Evolutionary conservation across 2,329 filamentous ascomycete species (phyloP), one percentile per base, ranked within the genome.

Genomic region (Fusarium buharicum): DNA sequence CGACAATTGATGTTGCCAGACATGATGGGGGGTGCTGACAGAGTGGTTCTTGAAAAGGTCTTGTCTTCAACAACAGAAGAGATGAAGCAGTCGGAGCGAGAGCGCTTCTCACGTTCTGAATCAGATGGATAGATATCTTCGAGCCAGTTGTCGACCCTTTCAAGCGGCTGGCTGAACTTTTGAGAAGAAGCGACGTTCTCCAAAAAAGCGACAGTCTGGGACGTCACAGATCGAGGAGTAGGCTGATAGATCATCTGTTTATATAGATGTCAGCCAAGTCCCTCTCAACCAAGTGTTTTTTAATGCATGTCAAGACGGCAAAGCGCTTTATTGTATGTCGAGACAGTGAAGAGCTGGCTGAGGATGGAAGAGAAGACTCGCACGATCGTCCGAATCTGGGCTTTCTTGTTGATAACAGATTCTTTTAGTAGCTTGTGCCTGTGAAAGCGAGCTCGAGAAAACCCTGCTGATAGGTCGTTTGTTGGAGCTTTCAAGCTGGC

Each of bases 211-310:
- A 37, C 40, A 6, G 37, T 17, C 3, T 18, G 27, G 8, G 13
- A 30, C 7, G 6, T 17, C 9, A 18, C 34, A 8, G 43, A 31
- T 2, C 2, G 9, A 10, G 24, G 18, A 8, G 27, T 37, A 20
- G 58, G 30, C 6, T 53, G 37, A 17, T 58, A n/a, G 16, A 53
- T 58, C 28, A 49, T 31, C 58, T 53, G 44, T 22, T 17, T 37
- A 37, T 20, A 20, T 1, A 36, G 10, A 28, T 12, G 7, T 60
- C 16, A 59, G 43, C 3, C 1, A 27, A 3, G 16, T 3, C 16
- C 9, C 33, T 6, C 11, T 30, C 6, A 16, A 11, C 8, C 10
- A 22, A 13, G 17, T 9, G 13, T 20, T 13, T 6, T n/a, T 30
- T 12, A 12, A 8, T 30, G 28, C 11, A 30, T 30, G 28, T 7